Evolutionary conservation across 176 grass and related monocot species (phyloP), one percentile per base, ranked within the genome.

Genomic region (Melocanna baccifera): DNA sequence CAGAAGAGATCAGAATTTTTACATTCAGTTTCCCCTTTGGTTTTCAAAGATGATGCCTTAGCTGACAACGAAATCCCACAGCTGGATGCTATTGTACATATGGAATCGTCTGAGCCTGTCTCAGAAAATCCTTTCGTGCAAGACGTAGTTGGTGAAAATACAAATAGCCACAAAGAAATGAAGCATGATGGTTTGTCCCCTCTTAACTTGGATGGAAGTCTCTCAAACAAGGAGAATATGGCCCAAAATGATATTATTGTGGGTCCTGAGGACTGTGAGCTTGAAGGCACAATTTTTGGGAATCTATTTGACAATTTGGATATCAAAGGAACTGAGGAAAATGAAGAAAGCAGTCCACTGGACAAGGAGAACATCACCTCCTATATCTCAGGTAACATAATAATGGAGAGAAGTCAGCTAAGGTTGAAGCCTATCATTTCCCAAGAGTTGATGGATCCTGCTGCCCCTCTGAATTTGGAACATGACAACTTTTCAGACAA

Each of bases 351-450:
- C 77, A 86, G 75, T 79, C 32, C 43, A 84, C 41, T 82, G 20
- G 87, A 90, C 78, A 88, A 88, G 78, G 89, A 97, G 79, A 91
- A 90, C 69, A 71, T 80, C 34, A 94, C 55, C 32, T 90, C 86
- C 9, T 36, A 75, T 69, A 42, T 81, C 28, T 92, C 90, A 51
- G 28, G 48, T 18, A 81, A 51, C 67, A 87, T 84, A 75, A 81
- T 65, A 82, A 62, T 62, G 47, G 88, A 88, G 75, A 89, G 74
- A 55, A 89, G 41, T 67, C 74, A 70, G 16, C 59, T 18, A 89
- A 76, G 57, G 58, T 67, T 83, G 46, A 71, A 85, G 65, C 65
- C 57, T 78, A 73, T n/a, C 82, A 78, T 77, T 78, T 86, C 90
- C 65, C 77, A 87, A 68, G 84, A 83, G 23, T 83, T 87, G 84